These are phyloP conservation scores for Stemphylium lycopersici DNA, from an alignment of 2,329 filamentous ascomycete genomes.

Conservation along the genomic window DNA sequence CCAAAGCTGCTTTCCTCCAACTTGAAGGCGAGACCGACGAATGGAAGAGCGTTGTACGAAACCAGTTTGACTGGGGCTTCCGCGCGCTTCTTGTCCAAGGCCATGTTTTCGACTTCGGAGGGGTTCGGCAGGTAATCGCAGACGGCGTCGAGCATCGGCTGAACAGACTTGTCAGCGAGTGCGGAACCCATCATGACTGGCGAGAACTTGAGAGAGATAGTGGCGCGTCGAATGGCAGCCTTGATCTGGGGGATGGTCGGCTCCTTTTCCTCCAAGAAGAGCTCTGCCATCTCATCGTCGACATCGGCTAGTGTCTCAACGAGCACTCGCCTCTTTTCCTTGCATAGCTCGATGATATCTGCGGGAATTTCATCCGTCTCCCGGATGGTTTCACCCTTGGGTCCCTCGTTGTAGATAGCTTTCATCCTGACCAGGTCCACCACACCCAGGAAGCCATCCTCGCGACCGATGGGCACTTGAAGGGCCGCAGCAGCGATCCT, in stretches of 20 bases:
- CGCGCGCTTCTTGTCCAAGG: slow-evolving; percentile 78
- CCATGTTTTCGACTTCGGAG: slow-evolving; percentile 84
- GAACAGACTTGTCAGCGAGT: slow-evolving; percentile 90
- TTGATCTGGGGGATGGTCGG: slow-evolving; percentile 86
- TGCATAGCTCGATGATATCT: slow-evolving; percentile 74
- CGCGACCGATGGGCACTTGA: slow-evolving; percentile 90
- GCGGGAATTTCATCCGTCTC: slow-evolving; percentile 81
- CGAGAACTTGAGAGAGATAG: slow-evolving; percentile 87
- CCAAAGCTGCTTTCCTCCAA: slow-evolving; percentile 98
- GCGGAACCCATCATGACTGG: slow-evolving; percentile 97
- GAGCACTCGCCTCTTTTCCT: slow-evolving; percentile 82
- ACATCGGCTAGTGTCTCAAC: slow-evolving; percentile 97
- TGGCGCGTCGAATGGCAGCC: slow-evolving; percentile 87
- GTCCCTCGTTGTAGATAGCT: slow-evolving; percentile 89
- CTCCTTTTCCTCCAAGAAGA: slow-evolving; percentile 86
- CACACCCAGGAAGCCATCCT: slow-evolving; percentile 91
- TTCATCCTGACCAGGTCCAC: slow-evolving; percentile 93
- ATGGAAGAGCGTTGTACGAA: slow-evolving; percentile 90
- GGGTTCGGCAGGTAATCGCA: slow-evolving; percentile 96
- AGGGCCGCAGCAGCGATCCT: slow-evolving; percentile 91
- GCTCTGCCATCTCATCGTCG: slow-evolving; percentile 95
- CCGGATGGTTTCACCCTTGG: slow-evolving; percentile 75
- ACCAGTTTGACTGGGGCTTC: slow-evolving; percentile 86
- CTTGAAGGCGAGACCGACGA: slow-evolving; percentile 97
- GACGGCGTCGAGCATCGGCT: slow-evolving; percentile 95